These are phyloP conservation scores for Plectosphaerella cucumerina DNA, from an alignment of 2,329 filamentous ascomycete species.

Conservation along the genomic window DNA sequence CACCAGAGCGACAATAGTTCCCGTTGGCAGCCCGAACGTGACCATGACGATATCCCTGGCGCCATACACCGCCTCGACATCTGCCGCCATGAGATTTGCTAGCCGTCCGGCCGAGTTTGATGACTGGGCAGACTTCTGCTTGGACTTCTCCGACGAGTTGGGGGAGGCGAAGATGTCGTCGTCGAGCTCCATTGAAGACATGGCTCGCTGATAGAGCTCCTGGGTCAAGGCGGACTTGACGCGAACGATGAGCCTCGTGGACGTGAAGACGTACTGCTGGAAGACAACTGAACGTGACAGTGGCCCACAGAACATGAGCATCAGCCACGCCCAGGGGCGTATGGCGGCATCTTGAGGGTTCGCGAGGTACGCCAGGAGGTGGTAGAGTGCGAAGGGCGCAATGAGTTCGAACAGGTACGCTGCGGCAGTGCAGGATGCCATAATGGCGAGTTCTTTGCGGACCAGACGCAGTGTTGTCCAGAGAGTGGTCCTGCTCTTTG, in stretches of 20 bases:
- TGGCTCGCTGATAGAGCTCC: constrained; percentile 52
- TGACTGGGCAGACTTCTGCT: constrained; percentile 21
- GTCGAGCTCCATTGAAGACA: constrained; percentile 52
- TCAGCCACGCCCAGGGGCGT: constrained; percentile 48
- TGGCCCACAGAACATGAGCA: constrained; percentile 49
- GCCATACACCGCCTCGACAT: constrained; percentile 50
- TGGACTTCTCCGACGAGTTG: constrained; percentile 12
- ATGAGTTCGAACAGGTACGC: constrained; percentile 43
- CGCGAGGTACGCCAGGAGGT: constrained; percentile 46
- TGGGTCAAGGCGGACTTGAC: constrained; percentile 54
- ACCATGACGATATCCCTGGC: constrained; percentile 48
- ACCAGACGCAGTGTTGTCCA: constrained; percentile 41
- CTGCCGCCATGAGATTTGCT: constrained; percentile 55
- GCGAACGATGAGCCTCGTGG: constrained; percentile 51
- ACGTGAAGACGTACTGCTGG: constrained; percentile 55
- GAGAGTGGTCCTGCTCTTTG: constrained; percentile 36
- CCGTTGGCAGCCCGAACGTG: constrained; percentile 38
- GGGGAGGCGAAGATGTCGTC: constrained; percentile 42
- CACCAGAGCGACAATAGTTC: constrained; percentile 41
- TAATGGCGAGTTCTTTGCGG: constrained; percentile 35
- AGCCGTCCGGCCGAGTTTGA: constrained; percentile 44
- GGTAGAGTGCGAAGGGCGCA: constrained; percentile 49
- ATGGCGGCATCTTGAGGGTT: constrained; percentile 38
- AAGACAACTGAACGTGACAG: constrained; percentile 43
- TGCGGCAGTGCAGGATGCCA: constrained; percentile 36